Conservation (phyloP, 352 stramenopile species). For the Globisporangium viniferum region DNA sequence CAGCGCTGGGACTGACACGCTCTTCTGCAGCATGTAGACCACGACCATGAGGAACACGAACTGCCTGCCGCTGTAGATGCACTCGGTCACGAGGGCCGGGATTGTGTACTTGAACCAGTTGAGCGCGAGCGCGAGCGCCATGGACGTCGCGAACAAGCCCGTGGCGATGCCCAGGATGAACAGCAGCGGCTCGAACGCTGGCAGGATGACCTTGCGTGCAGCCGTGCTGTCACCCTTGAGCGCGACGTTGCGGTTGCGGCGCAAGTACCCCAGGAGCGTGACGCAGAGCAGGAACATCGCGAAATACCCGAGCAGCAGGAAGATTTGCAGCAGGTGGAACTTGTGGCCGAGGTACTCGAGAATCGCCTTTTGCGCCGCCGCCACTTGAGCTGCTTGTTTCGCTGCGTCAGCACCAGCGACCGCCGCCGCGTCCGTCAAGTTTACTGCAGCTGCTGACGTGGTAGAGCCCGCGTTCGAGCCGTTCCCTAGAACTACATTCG, state of each 20-base stretch:
- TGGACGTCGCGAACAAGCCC: background rate
- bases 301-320: constrained; percentile 7
- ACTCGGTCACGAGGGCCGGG: constrained; percentile 14
- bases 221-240: constrained; percentile 34
- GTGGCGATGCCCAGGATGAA: constrained; percentile 20
- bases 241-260: constrained; percentile 33
- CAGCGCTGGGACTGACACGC: constrained; percentile 16
- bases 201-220: constrained; percentile 47
- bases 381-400: background rate
- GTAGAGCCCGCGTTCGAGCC: background rate
- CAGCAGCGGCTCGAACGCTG: constrained; percentile 63
- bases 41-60: constrained; percentile 17
- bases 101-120: constrained; percentile 9
- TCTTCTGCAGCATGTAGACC: constrained; percentile 16
- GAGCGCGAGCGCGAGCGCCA: background rate
- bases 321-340: constrained; percentile 9
- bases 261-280: constrained; percentile 42
- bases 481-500: background rate
- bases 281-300: constrained; percentile 7
- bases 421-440: background rate
- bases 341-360: constrained; percentile 12
- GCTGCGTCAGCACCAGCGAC: background rate
- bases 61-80: constrained; percentile 24
- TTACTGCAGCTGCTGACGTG: background rate
- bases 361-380: background rate